Evolutionary conservation across 306 rosid genomes (phyloP), one percentile per base, ranked within the genome.

Genomic region (Medicago truncatula): DNA sequence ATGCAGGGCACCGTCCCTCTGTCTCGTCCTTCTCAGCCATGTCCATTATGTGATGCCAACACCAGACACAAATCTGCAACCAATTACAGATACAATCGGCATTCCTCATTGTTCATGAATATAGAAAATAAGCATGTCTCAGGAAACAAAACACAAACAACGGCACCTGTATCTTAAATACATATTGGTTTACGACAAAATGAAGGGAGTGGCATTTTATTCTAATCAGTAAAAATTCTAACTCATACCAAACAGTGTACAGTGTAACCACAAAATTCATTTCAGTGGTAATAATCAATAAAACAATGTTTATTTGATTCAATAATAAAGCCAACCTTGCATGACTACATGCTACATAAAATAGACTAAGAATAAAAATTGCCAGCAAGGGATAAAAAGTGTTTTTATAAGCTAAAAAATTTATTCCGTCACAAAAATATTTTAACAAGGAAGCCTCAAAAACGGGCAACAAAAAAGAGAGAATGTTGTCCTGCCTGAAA

Each of bases 31-130:
- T 95, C 85, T 87, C 97, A 63, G 99, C 99, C 92, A 96, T 92
- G 60, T 83, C 97, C 93, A 92, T 87, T 69, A 96, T 86, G 85
- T 96, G 99, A 83, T 96, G 98, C 99, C 99, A 96, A 76, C 99
- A 96, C 99, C 99, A 96, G 79, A 96, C 99, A 87, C 99, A 96
- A 76, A 96, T 90, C 99, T 96, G 81, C 61, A 44, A 71, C 56
- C 53, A 67, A 59, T 54, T 18, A 74, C 40, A 50, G 53, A 67
- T 39, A 41, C 75, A 70, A 74, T 69, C 20, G 16, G 13, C 66
- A 44, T 56, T 81, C 41, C 56, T 39, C 49, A 63, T 46, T 44
- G 38, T 28, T 38, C 18, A 17, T 2, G 58, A 46, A n/a, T 54
- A 41, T 67, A 61, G 12, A 62, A 18, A 59, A 14, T 50, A 40